phyloP scores from a whole-genome alignment of 2,329 filamentous ascomycete genomes.

The Sporothrix protearum region DNA sequence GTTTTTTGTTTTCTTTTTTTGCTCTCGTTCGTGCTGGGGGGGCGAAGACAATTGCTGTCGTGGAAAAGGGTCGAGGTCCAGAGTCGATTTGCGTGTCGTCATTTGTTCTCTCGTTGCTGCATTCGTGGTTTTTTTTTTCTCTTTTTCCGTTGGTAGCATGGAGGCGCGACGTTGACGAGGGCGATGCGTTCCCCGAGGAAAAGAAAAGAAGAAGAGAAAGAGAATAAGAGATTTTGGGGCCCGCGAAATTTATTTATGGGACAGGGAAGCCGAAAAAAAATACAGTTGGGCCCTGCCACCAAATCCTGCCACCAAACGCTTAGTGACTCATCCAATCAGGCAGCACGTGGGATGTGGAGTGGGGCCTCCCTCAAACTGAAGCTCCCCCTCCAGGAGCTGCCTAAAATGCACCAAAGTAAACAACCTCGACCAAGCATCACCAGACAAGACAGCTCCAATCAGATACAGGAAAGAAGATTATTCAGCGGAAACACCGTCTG shows the following conservation, averaged over 20 bases:
- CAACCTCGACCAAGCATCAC: background rate
- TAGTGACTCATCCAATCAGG: constrained; percentile 18
- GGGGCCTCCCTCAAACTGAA: background rate
- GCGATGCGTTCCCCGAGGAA: constrained; percentile 24
- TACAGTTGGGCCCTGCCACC: constrained; percentile 10
- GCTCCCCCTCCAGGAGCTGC: background rate
- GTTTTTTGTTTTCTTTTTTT: background rate
- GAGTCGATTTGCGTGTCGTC: background rate
- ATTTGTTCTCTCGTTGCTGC: background rate
- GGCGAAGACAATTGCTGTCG: background rate
- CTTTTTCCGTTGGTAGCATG: constrained; percentile 31
- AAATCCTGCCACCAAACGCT: background rate
- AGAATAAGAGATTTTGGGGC: background rate
- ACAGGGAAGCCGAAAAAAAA: constrained; percentile 8
- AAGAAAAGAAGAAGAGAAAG: constrained; percentile 12
- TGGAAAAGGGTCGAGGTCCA: background rate
- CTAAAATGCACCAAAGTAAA: constrained; percentile 3
- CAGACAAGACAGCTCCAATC: background rate
- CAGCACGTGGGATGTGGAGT: background rate
- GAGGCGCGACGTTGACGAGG: constrained; percentile 32
- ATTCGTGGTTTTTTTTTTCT: background rate
- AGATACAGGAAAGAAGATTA: too few relatives aligned
- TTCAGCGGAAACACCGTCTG: constrained; percentile 17
- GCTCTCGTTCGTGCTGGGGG: background rate
- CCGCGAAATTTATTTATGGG: constrained; percentile 20